phyloP scores from a whole-genome alignment of 805 yeast genomes.

The Lipomyces kockii region DNA sequence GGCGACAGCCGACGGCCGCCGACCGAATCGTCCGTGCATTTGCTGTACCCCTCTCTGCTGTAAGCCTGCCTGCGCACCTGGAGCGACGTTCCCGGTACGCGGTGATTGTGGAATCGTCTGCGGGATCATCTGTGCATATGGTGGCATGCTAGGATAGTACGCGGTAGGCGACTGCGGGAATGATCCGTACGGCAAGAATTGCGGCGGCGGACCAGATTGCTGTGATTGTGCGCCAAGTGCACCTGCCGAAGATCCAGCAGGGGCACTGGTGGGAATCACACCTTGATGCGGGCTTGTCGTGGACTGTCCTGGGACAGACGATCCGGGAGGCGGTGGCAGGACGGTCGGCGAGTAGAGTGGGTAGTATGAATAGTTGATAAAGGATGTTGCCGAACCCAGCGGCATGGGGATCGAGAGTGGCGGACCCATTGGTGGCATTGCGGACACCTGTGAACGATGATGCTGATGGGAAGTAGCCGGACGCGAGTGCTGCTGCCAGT shows the following conservation, averaged over 20 bases:
- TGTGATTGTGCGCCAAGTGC: not conserved
- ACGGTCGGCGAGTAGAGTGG: not conserved
- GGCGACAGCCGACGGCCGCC: conserved; percentile 12
- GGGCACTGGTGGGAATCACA: not conserved
- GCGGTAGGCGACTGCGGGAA: conserved; percentile 7
- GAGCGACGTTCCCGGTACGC: not conserved
- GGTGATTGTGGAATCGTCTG: conserved; percentile 4
- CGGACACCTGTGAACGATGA: conserved; percentile 1
- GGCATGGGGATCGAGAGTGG: not conserved
- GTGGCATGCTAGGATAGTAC: conserved; percentile 9
- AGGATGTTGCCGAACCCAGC: not conserved
- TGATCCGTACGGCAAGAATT: conserved; percentile 6
- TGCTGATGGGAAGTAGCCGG: conserved; percentile 1
- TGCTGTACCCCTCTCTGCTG: not conserved
- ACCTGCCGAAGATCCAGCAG: not conserved
- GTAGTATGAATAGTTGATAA: not conserved
- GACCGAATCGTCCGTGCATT: conserved; percentile 3
- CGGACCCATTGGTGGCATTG: conserved; percentile 1
- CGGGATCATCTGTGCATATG: not conserved
- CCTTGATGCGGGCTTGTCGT: not conserved
- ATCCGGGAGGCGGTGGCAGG: not conserved
- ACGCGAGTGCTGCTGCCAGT: conserved; percentile 11
- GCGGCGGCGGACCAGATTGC: conserved; percentile 6
- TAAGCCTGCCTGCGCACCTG: not conserved
- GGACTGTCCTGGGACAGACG: not conserved